Base-by-base conservation (phyloP, 345 rosid species). In the Excoecaria cochinchinensis region DNA sequence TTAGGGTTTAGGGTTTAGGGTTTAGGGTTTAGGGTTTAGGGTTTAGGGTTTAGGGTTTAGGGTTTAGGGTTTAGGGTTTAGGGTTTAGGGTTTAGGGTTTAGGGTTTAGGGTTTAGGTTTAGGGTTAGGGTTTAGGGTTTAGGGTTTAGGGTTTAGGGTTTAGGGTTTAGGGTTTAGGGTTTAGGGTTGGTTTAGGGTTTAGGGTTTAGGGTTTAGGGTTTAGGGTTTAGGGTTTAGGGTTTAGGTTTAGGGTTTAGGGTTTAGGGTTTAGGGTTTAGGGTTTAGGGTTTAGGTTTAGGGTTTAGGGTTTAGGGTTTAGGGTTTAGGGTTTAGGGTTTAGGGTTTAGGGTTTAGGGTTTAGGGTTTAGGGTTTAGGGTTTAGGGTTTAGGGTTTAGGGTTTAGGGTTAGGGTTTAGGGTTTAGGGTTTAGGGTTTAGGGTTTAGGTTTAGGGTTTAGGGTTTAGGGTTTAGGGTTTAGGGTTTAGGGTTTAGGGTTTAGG, bases 221-320 rank as follows among this genome's bases (percentile, higher is more conserved):
- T 31, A 67, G 77, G 76, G 72, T 78, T 67, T 57, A 58, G n/a
- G 69, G 77, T 44, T 67, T 66, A 4, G 44, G 72, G 73, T 39
- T 56, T 63, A 6, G 47, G 76, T 67, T 46, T 60, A 22, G 42
- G 57, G 68, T 21, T 72, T 57, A 42, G 52, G 69, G 31, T 47
- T 73, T 55, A 46, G 66, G 77, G 77, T 69, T 73, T 40, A 22
- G 62, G 71, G 71, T 55, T 56, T 63, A 21, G 53, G 73, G 73
- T 76, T 69, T 78, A 62, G 39, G 71, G 82, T 68, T 75, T 75
- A 63, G 80, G 82, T 79, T 71, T 75, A 71, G 39, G 74, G 82
- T 82, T 79, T 82, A 67, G 62, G 82, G 82, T 82, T 82, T 79
- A 70, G 61, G 78, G 80, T 76, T 81, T 78, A 76, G 46, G 78